These are phyloP conservation scores for Fusarium haematococcum DNA, from an alignment of 2,329 filamentous ascomycete species.

Conservation along the genomic window DNA sequence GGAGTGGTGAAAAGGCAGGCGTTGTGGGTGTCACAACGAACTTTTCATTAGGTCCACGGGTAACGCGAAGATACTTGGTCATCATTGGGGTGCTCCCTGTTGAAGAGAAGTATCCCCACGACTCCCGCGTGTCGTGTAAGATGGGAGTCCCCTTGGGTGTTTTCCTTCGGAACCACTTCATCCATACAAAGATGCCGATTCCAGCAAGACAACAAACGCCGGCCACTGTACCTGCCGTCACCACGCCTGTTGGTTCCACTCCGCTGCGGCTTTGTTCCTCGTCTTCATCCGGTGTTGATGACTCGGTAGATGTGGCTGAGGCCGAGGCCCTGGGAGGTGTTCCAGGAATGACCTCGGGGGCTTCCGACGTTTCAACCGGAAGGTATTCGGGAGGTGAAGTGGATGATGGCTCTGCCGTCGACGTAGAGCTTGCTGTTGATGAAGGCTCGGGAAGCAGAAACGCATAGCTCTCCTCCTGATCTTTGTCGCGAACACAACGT, in stretches of 20 bases:
- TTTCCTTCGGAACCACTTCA: slow-evolving; percentile 42
- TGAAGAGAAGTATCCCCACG: slow-evolving; percentile 39
- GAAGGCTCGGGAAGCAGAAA: slow-evolving; percentile 32
- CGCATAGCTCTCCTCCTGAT: slow-evolving; percentile 37
- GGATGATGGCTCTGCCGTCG: slow-evolving; percentile 6
- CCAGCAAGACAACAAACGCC: slow-evolving; percentile 39
- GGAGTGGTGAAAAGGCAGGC: slow-evolving; percentile 32
- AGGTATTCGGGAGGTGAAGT: slow-evolving; percentile 19
- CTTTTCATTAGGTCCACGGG: slow-evolving; percentile 42
- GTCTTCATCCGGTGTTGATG: slow-evolving; percentile 16
- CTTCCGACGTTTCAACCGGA: slow-evolving; percentile 34
- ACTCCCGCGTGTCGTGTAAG: slow-evolving; percentile 12
- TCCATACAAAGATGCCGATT: slow-evolving; percentile 42
- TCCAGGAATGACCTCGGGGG: slow-evolving; percentile 15
- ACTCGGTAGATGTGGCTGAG: slow-evolving; percentile 15
- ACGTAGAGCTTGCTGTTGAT: slow-evolving; percentile 13
- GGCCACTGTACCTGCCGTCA: slow-evolving; percentile 40
- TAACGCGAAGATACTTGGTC: slow-evolving; percentile 34
- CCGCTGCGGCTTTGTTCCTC: slow-evolving; percentile 13
- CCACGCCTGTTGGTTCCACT: slow-evolving; percentile 34
- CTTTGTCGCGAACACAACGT: slow-evolving; percentile 36
- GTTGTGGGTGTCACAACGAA: slow-evolving; percentile 42
- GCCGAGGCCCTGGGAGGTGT: slow-evolving; percentile 15
- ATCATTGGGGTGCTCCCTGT: slow-evolving; percentile 20
- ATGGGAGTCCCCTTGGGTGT: slow-evolving; percentile 4